These are phyloP conservation scores for Aspergillus avenaceus DNA, from an alignment of 495 filamentous ascomycete genomes.

Conservation along the genomic window DNA sequence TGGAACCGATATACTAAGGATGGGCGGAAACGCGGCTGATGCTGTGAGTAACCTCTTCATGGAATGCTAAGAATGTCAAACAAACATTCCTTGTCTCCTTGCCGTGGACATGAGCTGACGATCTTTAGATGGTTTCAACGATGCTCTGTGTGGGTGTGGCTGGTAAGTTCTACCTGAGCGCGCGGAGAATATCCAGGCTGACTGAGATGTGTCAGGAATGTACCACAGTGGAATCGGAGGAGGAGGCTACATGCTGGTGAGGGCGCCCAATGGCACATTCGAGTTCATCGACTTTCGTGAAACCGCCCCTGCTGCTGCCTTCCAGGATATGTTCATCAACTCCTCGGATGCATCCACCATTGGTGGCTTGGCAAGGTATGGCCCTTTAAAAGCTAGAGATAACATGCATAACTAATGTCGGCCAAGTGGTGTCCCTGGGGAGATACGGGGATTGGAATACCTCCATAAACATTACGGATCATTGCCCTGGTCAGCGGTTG, in stretches of 20 bases:
- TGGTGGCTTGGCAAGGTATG: slow-evolving; percentile 64
- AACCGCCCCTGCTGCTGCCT: slow-evolving; percentile 73
- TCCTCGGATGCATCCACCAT: slow-evolving; percentile 42
- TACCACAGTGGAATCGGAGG: slow-evolving; percentile 86
- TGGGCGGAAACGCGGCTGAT: slow-evolving; percentile 73
- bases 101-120: background rate
- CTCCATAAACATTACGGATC: slow-evolving; percentile 70
- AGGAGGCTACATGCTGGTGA: slow-evolving; percentile 82
- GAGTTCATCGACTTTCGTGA: slow-evolving; percentile 85
- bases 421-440: slow-evolving; percentile 71
- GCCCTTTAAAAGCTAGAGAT: background rate
- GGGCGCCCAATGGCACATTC: slow-evolving; percentile 57
- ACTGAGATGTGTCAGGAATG: slow-evolving; percentile 49
- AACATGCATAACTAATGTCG: background rate
- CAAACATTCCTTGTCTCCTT: background rate
- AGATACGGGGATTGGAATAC: slow-evolving; percentile 71
- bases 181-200: background rate
- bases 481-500: slow-evolving; percentile 64
- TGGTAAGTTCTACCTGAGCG: slow-evolving; percentile 35
- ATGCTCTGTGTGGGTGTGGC: slow-evolving; percentile 72
- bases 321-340: slow-evolving; percentile 73
- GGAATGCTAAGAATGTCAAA: background rate
- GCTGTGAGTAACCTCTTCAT: slow-evolving; percentile 39
- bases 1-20: slow-evolving; percentile 64
- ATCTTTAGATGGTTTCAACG: slow-evolving; percentile 56